phyloP scores from a whole-genome alignment of 1,284 basidiomycete species.

The Pisolithus thermaeus region DNA sequence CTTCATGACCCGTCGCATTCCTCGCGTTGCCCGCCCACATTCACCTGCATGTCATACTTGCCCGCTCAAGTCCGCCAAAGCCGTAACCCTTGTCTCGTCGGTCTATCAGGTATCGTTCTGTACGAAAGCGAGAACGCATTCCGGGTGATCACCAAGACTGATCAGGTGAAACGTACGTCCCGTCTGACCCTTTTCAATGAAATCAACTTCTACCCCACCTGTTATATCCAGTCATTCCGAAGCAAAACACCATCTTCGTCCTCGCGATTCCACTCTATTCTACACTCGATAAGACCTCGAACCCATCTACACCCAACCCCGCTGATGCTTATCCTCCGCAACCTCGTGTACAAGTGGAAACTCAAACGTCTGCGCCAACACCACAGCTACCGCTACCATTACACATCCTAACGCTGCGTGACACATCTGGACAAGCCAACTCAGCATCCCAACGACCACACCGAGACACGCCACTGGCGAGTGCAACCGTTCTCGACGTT shows the following conservation, averaged over 20 bases:
- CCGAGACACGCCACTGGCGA: neutral
- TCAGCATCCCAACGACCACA: conserved; percentile 18
- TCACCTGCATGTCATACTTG: neutral
- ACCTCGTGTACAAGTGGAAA: too few species aligned
- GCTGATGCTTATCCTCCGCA: too few species aligned
- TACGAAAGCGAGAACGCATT: conserved; percentile 84
- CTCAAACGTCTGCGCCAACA: neutral
- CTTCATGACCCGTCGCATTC: neutral
- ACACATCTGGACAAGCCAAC: too few species aligned
- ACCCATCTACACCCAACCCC: conserved; percentile 17
- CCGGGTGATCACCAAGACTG: conserved; percentile 63
- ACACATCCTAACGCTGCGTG: neutral
- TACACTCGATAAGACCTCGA: conserved; percentile 24
- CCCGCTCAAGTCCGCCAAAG: conserved; percentile 55
- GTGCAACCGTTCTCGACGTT: conserved; percentile 46
- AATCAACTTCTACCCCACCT: conserved; percentile 4
- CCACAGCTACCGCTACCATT: too few species aligned
- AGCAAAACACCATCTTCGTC: conserved; percentile 67
- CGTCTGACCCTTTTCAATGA: neutral
- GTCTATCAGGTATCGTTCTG: conserved; percentile 71
- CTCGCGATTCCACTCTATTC: conserved; percentile 68
- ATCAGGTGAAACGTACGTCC: conserved; percentile 63
- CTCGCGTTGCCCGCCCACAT: neutral
- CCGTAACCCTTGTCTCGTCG: conserved; percentile 70
- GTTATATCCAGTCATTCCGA: conserved; percentile 61